Conservation (phyloP, 768 basidiomycete species). For the Russula earlei region DNA sequence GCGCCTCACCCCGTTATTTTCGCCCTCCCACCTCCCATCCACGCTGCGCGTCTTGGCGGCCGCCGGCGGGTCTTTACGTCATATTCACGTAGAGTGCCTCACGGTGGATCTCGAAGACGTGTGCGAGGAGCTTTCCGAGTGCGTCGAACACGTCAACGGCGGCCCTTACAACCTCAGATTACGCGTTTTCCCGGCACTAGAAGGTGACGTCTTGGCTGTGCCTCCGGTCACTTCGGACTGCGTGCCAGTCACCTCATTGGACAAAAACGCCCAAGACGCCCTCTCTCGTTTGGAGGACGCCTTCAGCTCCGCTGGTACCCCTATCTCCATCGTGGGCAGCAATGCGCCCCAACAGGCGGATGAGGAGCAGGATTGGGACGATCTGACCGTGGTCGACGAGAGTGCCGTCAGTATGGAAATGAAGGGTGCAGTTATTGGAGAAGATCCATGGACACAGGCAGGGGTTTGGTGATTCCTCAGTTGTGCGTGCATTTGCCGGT, state of each 20-base stretch:
- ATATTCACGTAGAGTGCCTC: conserved; percentile 17
- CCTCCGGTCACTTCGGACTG: conserved; percentile 10
- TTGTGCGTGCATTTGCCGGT: background rate
- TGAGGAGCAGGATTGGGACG: conserved; percentile 16
- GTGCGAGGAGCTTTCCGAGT: conserved; percentile 16
- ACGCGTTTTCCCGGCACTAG: conserved; percentile 15
- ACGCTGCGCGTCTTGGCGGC: conserved; percentile 8
- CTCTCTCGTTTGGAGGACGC: conserved; percentile 13
- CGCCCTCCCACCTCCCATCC: conserved; percentile 12
- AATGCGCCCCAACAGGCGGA: conserved; percentile 4
- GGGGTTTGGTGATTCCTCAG: conserved; percentile 7
- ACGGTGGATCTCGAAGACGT: conserved; percentile 18
- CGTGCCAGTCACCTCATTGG: background rate
- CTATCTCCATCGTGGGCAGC: conserved; percentile 10
- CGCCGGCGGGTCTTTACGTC: conserved; percentile 5
- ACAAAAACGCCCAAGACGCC: conserved; percentile 9
- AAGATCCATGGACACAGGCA: conserved; percentile 3
- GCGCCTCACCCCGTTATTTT: conserved; percentile 16
- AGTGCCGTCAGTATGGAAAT: background rate
- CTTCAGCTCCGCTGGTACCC: conserved; percentile 15
- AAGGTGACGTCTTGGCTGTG: conserved; percentile 7
- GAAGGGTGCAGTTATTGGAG: background rate
- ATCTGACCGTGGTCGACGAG: conserved; percentile 16
- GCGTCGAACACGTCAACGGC: conserved; percentile 16
- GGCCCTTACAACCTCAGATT: conserved; percentile 15